Conservation (phyloP, 2,329 filamentous ascomycete species). For the Talaromyces sp. region DNA sequence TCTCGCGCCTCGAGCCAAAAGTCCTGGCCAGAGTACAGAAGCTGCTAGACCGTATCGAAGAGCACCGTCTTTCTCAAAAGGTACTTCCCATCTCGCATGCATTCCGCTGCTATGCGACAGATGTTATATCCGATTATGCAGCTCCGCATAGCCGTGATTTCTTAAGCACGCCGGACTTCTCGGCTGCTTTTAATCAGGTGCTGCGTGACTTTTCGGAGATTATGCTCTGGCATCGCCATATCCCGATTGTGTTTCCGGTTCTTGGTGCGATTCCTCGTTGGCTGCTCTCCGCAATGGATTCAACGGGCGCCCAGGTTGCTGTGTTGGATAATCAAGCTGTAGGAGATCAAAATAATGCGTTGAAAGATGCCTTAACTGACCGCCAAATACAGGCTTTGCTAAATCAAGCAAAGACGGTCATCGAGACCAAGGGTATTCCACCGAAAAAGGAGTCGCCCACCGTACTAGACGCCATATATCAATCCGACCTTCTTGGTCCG, state of each 20-base stretch:
- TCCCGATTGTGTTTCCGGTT: constrained; percentile 10
- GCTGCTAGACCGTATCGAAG: constrained; percentile 11
- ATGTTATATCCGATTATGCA: constrained; percentile 12
- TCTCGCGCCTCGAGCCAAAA: constrained; percentile 29
- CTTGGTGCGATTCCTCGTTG: constrained; percentile 8
- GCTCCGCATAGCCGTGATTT: constrained; percentile 10
- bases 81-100: constrained; percentile 9
- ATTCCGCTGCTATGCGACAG: constrained; percentile 11
- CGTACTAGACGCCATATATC: constrained; percentile 11
- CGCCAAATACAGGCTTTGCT: constrained; percentile 1
- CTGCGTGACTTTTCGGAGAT: constrained; percentile 11
- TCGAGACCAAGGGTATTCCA: constrained; percentile 8
- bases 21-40: constrained; percentile 23
- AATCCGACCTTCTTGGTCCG: constrained; percentile 5
- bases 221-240: constrained; percentile 12
- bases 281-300: constrained; percentile 7
- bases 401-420: constrained; percentile 10
- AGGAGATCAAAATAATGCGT: not conserved
- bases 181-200: constrained; percentile 7
- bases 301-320: constrained; percentile 10
- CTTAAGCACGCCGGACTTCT: constrained; percentile 10
- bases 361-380: not conserved
- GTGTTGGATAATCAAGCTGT: constrained; percentile 12
- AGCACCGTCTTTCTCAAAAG: not conserved
- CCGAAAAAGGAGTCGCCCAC: constrained; percentile 8